Conservation (phyloP, 169 alveolate species). For the Plasmodium sp. region DNA sequence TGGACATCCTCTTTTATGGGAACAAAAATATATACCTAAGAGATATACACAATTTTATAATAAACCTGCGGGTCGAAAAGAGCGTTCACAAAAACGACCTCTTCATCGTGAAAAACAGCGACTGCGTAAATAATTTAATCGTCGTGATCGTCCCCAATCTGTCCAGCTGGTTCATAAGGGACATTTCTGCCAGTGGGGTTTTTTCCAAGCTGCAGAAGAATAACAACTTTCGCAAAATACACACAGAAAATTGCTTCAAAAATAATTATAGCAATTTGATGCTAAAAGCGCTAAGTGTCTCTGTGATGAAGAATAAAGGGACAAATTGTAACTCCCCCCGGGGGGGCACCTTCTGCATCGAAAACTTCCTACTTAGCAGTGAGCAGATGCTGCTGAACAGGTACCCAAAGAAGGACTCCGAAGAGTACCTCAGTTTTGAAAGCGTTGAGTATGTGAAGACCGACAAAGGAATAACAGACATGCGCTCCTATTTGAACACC, state of each 20-base stretch:
- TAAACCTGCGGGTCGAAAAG: conserved; percentile 26
- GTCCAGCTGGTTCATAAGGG: conserved; percentile 33
- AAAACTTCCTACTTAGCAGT: conserved; percentile 30
- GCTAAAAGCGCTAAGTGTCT: conserved; percentile 24
- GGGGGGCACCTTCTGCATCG: background rate
- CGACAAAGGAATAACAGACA: background rate
- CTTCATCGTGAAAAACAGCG: conserved; percentile 49
- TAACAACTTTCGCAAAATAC: conserved; percentile 50
- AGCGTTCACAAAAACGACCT: conserved; percentile 16
- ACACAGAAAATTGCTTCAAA: conserved; percentile 37
- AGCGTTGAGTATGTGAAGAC: conserved; percentile 7
- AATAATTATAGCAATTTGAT: conserved; percentile 29
- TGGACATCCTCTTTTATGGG: conserved; percentile 30
- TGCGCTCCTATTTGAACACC: background rate
- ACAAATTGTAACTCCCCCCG: background rate
- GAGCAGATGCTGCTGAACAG: conserved; percentile 35
- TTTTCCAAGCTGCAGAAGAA: conserved; percentile 48
- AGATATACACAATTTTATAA: conserved; percentile 66
- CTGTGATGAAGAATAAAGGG: conserved; percentile 13
- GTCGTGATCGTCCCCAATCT: conserved; percentile 34
- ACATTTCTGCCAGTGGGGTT: conserved; percentile 29
- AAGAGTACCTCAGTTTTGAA: conserved; percentile 21
- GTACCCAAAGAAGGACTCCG: conserved; percentile 7
- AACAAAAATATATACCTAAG: conserved; percentile 22
- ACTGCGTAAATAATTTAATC: conserved; percentile 29